These are phyloP conservation scores for Plantago coronopus DNA, from an alignment of 305 asterid species.

Conservation along the genomic window DNA sequence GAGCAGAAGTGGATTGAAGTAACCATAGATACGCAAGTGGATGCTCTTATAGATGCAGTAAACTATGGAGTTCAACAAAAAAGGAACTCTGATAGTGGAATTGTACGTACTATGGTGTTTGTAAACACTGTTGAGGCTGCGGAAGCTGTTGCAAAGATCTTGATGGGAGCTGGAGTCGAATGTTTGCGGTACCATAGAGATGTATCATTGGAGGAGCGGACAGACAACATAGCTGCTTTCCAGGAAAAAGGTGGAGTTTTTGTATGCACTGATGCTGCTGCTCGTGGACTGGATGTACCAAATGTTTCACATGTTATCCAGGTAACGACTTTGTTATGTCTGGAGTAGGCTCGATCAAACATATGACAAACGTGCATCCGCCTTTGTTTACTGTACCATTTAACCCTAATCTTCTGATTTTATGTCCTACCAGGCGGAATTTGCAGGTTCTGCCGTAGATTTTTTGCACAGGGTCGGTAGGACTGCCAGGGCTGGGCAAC, in stretches of 20 bases:
- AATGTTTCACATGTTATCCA: constrained; percentile 88
- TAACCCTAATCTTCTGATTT: constrained; percentile 19
- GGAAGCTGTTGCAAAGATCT: constrained; percentile 72
- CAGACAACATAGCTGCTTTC: constrained; percentile 59
- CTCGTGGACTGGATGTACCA: constrained; percentile 91
- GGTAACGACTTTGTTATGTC: constrained; percentile 33
- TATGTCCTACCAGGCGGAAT: constrained; percentile 66
- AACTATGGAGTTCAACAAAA: constrained; percentile 36
- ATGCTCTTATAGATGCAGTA: constrained; percentile 65
- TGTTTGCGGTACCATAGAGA: constrained; percentile 73
- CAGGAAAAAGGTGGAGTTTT: constrained; percentile 83
- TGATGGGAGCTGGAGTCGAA: constrained; percentile 54
- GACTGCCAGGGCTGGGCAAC: constrained; percentile 93
- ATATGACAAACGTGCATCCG: neutral
- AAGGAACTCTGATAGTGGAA: constrained; percentile 31
- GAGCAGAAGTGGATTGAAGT: constrained; percentile 93
- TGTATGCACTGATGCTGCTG: constrained; percentile 97
- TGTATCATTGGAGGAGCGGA: constrained; percentile 72
- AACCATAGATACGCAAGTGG: constrained; percentile 63
- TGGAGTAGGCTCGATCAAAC: neutral
- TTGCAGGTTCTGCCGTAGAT: constrained; percentile 85
- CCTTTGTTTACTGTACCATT: neutral
- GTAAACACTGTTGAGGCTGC: constrained; percentile 96
- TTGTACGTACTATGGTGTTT: constrained; percentile 78
- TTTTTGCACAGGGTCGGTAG: constrained; percentile 96